Evolutionary conservation across 148 eudicot genomes (phyloP), one percentile per base, ranked within the genome.

Genomic region (Camellia lanceoleosa): DNA sequence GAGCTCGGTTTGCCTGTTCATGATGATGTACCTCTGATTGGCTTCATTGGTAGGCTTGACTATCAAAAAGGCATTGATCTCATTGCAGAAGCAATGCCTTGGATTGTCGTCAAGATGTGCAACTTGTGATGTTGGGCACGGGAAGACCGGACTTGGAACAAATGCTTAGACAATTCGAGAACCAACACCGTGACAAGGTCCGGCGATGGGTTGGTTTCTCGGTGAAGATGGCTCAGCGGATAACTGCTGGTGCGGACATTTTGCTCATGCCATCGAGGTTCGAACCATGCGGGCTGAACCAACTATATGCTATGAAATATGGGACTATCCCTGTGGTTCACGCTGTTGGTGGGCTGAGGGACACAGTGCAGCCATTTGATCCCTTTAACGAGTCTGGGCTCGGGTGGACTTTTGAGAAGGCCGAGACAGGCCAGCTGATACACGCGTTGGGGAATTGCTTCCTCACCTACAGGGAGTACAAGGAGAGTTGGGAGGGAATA

Each of bases 151-250:
- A 97, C 76, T 84, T 97, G 10, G 99, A 97, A 81, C 90, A 91
- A 55, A 84, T 97, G 94, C 94, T 97, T 13, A 84, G 87, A 81
- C 83, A 88, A 5, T 90, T 90, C n/a, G 98, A 97, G 86, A 69
- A 77, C 64, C 95, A 87, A 63, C 75, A 91, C 73, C 55, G 30
- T 0, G 98, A 92, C 68, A 89, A 84, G 73, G 78, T 87, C 61
- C 76, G 97, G 52, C 97, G 99, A 30, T 94, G 98, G 98, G 98
- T 97, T 0, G 98, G 99, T 0, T 94, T 97, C 77, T 97, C 99
- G 2, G 98, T 94, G 13, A 84, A 89, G 86, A 94, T 83, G 7
- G 94, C 99, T 43, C 98, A 97, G 64, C 84, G 98, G 12, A 97
- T 97, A 71, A 97, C 99, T 0, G 99, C 99, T 19, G 99, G 99